Evolutionary conservation across 1,284 basidiomycete genomes (phyloP), one percentile per base, ranked within the genome.

Genomic region (Ustanciosporium gigantosporum): DNA sequence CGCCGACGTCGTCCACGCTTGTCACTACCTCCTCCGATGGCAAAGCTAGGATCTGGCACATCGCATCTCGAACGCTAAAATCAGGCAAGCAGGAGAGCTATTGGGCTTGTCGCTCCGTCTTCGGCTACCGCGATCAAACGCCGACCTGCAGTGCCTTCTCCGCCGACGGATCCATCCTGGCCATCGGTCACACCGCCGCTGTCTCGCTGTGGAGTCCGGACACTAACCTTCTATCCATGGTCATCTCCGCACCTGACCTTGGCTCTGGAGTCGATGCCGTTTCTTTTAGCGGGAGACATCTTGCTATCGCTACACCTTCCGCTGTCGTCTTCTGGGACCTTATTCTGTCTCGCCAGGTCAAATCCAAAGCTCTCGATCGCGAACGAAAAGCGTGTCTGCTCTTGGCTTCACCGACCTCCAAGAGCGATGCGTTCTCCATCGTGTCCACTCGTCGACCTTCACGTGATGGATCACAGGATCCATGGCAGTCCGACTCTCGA

Each of bases 141-240:
- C 70, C 73, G 3, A 45, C 39, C 3, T 23, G 86, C 44, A 81
- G 84, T 0, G 83, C 86, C 0, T 96, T 91, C 85, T 90, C 92
- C 5, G 84, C 84, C 1, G 94, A 97, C 75, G 88, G 86, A 7
- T 92, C 92, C 11, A 82, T 98, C 29, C 81, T 97, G 21, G 89
- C 88, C 4, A 82, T 94, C 6, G 82, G 87, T 7, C 84, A 89
- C 41, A 86, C 85, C 0, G 75, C 83, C 17, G 84, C 86, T 48
- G 82, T 94, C 38, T 86, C 86, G 5, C 78, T 98, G 3, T 95
- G 90, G 80, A 87, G 91, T 67, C 84, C 89, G 0, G 74, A 81
- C 22, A 86, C 84, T 34, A 88, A 87, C 65, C 78, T 82, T n/a
- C 80, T 90, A 20, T 80, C 84, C 15, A 84, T 85, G 41, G 85